Conservation (phyloP, 495 filamentous ascomycete genomes). For the Aspergillus biplanus region DNA sequence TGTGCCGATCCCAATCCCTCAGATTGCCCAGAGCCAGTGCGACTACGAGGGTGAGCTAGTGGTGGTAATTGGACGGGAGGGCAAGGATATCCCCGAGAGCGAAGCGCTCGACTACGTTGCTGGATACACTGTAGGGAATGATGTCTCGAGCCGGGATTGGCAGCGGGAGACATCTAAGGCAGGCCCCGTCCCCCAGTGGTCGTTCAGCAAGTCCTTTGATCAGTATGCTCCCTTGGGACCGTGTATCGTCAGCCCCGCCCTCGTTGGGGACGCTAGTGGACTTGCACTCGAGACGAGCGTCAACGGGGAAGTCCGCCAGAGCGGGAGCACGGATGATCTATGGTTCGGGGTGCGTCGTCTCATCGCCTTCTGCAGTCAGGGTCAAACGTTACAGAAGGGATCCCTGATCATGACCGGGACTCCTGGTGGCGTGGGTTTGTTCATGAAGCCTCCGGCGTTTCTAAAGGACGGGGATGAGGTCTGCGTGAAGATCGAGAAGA, state of each 20-base stretch:
- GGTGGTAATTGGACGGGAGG: slow-evolving; percentile 65
- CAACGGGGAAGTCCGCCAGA: slow-evolving; percentile 65
- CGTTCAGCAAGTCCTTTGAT: slow-evolving; percentile 71
- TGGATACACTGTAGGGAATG: slow-evolving; percentile 70
- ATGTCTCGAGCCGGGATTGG: slow-evolving; percentile 71
- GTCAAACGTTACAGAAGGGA: slow-evolving; percentile 67
- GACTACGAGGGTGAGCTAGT: slow-evolving; percentile 78
- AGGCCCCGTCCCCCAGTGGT: slow-evolving; percentile 69
- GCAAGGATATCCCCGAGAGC: slow-evolving; percentile 59
- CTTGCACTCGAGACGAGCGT: slow-evolving; percentile 59
- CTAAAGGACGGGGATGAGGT: slow-evolving; percentile 27
- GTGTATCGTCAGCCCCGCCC: slow-evolving; percentile 1
- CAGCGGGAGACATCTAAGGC: slow-evolving; percentile 52
- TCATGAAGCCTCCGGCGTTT: slow-evolving; percentile 12
- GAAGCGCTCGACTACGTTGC: slow-evolving; percentile 66
- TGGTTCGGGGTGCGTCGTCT: slow-evolving; percentile 67
- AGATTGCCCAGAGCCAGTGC: background rate
- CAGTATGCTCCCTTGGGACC: slow-evolving; percentile 73
- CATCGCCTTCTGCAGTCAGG: slow-evolving; percentile 65
- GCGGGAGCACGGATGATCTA: slow-evolving; percentile 66
- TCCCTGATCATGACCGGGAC: slow-evolving; percentile 75
- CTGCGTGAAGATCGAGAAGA: background rate
- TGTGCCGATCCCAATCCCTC: background rate
- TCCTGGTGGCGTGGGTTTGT: slow-evolving; percentile 5
- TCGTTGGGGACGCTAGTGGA: slow-evolving; percentile 55